Evolutionary conservation across 2,329 filamentous ascomycete species (phyloP), one percentile per base, ranked within the genome.

Genomic region (Neophaeococcomyces aloes): DNA sequence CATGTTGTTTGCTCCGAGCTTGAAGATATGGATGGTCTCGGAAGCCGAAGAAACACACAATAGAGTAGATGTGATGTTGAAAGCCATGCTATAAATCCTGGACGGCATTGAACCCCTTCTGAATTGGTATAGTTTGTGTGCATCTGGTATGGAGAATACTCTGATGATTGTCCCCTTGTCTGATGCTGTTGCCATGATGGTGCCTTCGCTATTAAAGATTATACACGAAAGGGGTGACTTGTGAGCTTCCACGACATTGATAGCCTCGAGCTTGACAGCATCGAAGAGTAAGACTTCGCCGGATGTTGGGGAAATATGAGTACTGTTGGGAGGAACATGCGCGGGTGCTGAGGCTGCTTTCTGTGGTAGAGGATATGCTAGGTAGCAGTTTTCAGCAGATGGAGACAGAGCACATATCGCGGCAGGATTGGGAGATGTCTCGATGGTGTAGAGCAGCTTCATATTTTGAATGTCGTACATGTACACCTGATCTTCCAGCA

Each of bases 401-500:
- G 91, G 86, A 1, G 89, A 94, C 4, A 98, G 75, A 3, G 88
- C 85, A 65, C 87, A 94, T 48, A 96, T 91, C 27, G 86, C 78
- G 51, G 79, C 80, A 1, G 88, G 86, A 57, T 98, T 98, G 5
- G 91, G 86, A 3, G 89, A 95, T 4, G 89, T 96, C 47, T 87
- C 79, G 52, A 96, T 94, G 4, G 86, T 94, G 63, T 87, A 83
- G 31, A 96, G 72, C 46, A 96, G 77, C 57, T 84, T 89, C 89
- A 98, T 96, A 61, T 95, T 96, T 65, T 88, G 87, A 53, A 98
- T 96, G 63, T 98, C 91, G 68, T 98, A 98, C 38, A 98, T 75
- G 65, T 96, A 98, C 50, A 96, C 94, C 61, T 94, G 84, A 56
- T 94, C 87, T 62, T 98, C 91, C 45, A 96, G 74, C 11, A 96